Evolutionary conservation across 257 asterid genomes (phyloP).

Genomic region (Fraxinus anomala): DNA sequence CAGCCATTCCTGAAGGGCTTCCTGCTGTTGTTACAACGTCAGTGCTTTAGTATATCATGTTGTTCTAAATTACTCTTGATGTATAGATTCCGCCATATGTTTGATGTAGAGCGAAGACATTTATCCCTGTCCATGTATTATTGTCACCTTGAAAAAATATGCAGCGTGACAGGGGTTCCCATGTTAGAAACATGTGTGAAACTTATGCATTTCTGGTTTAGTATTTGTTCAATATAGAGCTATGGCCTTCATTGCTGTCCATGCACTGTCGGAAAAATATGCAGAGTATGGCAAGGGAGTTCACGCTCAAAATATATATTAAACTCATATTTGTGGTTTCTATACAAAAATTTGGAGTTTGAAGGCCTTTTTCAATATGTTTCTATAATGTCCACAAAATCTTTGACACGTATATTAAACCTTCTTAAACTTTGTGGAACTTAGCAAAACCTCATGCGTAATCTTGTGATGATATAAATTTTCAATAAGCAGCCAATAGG

Average conservation of each 20-base stretch:
- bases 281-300: neutral
- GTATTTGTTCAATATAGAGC: neutral
- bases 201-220: neutral
- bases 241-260: neutral
- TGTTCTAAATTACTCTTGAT: conserved; percentile 22
- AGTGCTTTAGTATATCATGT: conserved; percentile 41
- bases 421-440: conserved; percentile 1
- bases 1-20: conserved; percentile 99
- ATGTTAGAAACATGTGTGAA: conserved; percentile 13
- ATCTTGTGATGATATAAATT: neutral
- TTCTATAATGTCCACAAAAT: conserved; percentile 6
- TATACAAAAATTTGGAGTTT: neutral
- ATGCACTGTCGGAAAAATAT: neutral
- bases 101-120: neutral
- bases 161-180: conserved; percentile 14
- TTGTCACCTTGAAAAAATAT: conserved; percentile 6
- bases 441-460: conserved; percentile 3
- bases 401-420: conserved; percentile 6
- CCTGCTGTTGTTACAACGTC: conserved; percentile 99
- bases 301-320: neutral
- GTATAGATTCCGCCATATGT: neutral
- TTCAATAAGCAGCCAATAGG: conserved; percentile 16
- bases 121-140: neutral
- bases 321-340: conserved; percentile 11
- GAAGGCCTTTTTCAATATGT: conserved; percentile 13